These are phyloP conservation scores for Carnegiea gigantea DNA, from an alignment of 179 eudicot species.

Conservation along the genomic window DNA sequence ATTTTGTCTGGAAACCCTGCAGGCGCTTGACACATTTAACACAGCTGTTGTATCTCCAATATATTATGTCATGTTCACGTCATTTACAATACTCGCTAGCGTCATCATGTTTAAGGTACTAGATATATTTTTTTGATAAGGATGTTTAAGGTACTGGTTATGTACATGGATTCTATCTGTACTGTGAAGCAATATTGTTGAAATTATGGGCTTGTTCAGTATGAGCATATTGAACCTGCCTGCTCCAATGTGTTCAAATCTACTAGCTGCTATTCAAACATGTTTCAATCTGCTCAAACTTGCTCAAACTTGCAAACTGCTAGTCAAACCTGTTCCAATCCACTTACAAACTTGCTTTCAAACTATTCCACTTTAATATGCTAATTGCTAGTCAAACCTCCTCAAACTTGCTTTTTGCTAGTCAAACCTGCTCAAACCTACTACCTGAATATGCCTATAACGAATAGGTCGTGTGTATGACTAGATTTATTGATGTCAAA, in stretches of 20 bases:
- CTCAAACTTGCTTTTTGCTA: no score
- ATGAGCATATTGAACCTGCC: neutral
- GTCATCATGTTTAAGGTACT: conserved; percentile 77
- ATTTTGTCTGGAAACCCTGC: conserved; percentile 26
- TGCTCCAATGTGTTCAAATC: no score
- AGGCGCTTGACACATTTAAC: conserved; percentile 76
- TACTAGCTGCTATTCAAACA: no score
- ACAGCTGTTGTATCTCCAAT: conserved; percentile 79
- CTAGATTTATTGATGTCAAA: neutral
- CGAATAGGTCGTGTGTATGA: no score
- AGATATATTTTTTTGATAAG: neutral
- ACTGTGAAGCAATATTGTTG: neutral
- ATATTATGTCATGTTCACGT: conserved; percentile 72
- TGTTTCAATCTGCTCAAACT: no score
- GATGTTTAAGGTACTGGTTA: conserved; percentile 61
- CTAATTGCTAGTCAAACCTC: no score
- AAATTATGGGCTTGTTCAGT: neutral
- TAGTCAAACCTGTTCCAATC: no score
- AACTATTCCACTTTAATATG: no score
- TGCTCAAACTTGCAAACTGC: no score
- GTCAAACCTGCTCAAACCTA: no score
- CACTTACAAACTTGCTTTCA: no score
- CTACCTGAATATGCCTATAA: no score
- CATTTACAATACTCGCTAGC: conserved; percentile 67
- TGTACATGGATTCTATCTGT: neutral